Percentiles rank a stretch among this genome's conserved stretches.
Conservation (phyloP, 495 filamentous ascomycete genomes). For the Friedmanniomyces endolithicus region DNA sequence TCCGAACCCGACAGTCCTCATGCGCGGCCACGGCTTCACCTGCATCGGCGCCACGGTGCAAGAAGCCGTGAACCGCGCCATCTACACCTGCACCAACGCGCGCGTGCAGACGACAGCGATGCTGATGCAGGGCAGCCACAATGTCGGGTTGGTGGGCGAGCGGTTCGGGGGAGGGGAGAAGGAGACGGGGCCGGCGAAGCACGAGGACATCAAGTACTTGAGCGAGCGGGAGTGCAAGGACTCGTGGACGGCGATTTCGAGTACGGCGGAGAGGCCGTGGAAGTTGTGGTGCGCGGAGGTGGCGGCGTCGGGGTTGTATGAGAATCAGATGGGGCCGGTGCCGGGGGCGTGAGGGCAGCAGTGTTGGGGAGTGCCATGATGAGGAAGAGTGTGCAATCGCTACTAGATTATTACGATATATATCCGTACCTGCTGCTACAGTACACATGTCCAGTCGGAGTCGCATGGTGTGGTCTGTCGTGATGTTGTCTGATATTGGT, state of each 20-base stretch:
- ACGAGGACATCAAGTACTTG: constrained; percentile 27
- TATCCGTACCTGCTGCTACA: too few species aligned
- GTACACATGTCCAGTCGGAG: too few species aligned
- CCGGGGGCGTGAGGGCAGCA: constrained; percentile 11
- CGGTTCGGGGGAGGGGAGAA: constrained; percentile 28
- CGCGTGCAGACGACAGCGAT: constrained; percentile 26
- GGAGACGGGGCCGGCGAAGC: constrained; percentile 28
- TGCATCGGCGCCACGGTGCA: constrained; percentile 24
- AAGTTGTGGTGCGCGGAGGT: constrained; percentile 30
- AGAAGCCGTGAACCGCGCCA: constrained; percentile 27
- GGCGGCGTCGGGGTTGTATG: constrained; percentile 25
- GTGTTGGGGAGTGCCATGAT: too few species aligned
- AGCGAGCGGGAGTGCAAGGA: constrained; percentile 28
- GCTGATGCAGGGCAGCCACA: constrained; percentile 23
- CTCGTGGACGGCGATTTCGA: constrained; percentile 20
- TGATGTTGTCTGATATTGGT: too few species aligned
- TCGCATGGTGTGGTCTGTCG: too few species aligned
- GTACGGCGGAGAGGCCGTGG: constrained; percentile 24
- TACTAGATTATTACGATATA: too few species aligned
- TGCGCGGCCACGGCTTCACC: constrained; percentile 31
- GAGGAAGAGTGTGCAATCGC: too few species aligned
- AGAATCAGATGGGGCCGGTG: constrained; percentile 20
- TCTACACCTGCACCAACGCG: constrained; percentile 29
- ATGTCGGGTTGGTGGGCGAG: constrained; percentile 17
- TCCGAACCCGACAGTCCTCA: constrained; percentile 22